phyloP scores from a whole-genome alignment of 345 rosid species.

The Rhodamnia argentea region DNA sequence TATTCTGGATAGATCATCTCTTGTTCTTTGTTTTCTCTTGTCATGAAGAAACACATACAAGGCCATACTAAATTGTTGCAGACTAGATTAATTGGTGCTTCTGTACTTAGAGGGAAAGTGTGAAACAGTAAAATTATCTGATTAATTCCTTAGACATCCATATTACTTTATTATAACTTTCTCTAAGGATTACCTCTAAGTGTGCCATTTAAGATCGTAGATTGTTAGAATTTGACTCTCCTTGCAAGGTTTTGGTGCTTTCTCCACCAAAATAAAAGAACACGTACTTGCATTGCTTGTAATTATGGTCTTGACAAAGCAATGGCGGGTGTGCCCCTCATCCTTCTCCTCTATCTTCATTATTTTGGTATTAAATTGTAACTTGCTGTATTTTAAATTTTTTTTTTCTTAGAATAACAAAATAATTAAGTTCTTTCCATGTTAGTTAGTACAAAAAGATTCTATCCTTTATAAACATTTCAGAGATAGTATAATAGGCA shows the following conservation, averaged over 20 bases:
- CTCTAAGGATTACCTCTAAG: not conserved
- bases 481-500: too few relatives aligned
- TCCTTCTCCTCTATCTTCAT: not conserved
- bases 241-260: not conserved
- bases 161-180: too few relatives aligned
- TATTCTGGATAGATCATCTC: not conserved
- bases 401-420: too few relatives aligned
- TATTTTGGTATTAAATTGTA: too few relatives aligned
- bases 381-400: not conserved
- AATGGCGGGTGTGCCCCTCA: not conserved
- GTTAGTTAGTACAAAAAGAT: not conserved
- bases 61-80: not conserved
- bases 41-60: not conserved
- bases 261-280: not conserved
- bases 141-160: not conserved
- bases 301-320: not conserved
- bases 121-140: not conserved
- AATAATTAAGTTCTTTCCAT: not conserved
- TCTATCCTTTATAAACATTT: not conserved
- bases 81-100: not conserved
- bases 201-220: not conserved
- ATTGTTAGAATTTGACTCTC: not conserved
- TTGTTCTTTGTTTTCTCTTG: not conserved
- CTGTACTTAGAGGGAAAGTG: not conserved
- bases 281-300: not conserved